Evolutionary conservation across 1,284 basidiomycete genomes (phyloP), one percentile per base, ranked within the genome.

Genomic region (Ceratobasidium sp.): DNA sequence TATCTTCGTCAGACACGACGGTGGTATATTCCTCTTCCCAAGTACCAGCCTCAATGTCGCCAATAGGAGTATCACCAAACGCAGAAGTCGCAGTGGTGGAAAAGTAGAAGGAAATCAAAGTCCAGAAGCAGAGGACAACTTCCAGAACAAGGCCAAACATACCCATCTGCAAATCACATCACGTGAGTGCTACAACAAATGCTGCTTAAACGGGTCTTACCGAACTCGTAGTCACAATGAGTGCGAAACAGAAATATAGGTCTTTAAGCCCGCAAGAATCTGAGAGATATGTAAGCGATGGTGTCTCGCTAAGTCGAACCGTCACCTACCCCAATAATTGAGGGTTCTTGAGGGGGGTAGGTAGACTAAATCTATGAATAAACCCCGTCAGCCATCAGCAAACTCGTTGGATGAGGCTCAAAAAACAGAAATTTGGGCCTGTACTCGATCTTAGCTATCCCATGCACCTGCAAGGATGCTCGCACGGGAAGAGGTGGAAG

Each of bases 1-100:
- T 50, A 24, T 71, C 56, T 48, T 47, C 27, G 19, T 60, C 22
- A 6, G 59, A 59, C 8, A 50, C 56, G 45, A 31, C n/a, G 33
- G 22, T 44, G 36, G 41, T 62, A 11, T 41, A 41, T n/a, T 69
- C 67, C 41, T 60, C 56, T 41, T 71, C 56, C 17, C 41, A 60
- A 71, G 54, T 44, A 59, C 67, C 56, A 60, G 67, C 67, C 59
- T 59, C 45, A 48, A 50, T 41, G 67, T 71, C 67, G 67, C 47
- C 54, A 36, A 33, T 33, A 44, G 17, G 44, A 50, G 24, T 22
- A 45, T 8, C 36, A 56, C 67, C 67, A 45, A 48, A 48, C 41
- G 51, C 67, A 59, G 56, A 24, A 33, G 67, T 71, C 45, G 67
- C 54, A 71, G 48, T 14, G 67, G 67, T 71, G 54, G 45, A 71